A percentile compares a stretch with the other conserved stretches of the same genome.
These are phyloP conservation scores for Flaveria linearis DNA, from an alignment of 129 eudicot genomes.

Conservation along the genomic window DNA sequence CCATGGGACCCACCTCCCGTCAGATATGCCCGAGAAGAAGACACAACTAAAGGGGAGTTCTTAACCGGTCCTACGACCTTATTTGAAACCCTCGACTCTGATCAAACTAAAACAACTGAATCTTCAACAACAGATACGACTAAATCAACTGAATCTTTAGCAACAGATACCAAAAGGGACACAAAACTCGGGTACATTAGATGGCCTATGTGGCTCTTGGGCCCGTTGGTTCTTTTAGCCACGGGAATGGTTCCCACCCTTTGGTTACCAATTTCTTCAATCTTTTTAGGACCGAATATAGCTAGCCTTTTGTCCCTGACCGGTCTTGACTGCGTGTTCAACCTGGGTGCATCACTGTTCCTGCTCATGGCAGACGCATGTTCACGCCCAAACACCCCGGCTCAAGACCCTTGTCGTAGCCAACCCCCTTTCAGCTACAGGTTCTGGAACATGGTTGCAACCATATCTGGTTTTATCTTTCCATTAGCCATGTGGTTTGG, in stretches of 20 bases:
- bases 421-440: slow-evolving; percentile 60
- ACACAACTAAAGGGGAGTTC: slow-evolving; percentile 41
- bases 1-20: slow-evolving; percentile 86
- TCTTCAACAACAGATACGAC: slow-evolving; percentile 31
- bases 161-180: slow-evolving; percentile 33
- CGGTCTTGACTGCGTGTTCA: slow-evolving; percentile 91
- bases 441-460: slow-evolving; percentile 83
- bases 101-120: slow-evolving; percentile 39
- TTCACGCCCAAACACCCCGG: slow-evolving; percentile 51
- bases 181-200: slow-evolving; percentile 46
- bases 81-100: slow-evolving; percentile 55
- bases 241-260: slow-evolving; percentile 93
- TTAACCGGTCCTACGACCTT: slow-evolving; percentile 44
- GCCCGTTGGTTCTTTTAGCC: slow-evolving; percentile 68
- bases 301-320: slow-evolving; percentile 84
- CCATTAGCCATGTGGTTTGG: slow-evolving; percentile 55
- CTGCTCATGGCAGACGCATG: slow-evolving; percentile 90
- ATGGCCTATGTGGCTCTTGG: slow-evolving; percentile 89
- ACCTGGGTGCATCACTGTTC: slow-evolving; percentile 78
- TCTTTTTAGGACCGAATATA: slow-evolving; percentile 81
- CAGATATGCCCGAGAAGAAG: slow-evolving; percentile 55
- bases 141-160: slow-evolving; percentile 32
- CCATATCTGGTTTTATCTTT: slow-evolving; percentile 53
- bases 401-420: slow-evolving; percentile 42
- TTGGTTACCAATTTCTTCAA: slow-evolving; percentile 86